Conservation (phyloP, 768 basidiomycete species). For the Rhodotorula graminis region DNA sequence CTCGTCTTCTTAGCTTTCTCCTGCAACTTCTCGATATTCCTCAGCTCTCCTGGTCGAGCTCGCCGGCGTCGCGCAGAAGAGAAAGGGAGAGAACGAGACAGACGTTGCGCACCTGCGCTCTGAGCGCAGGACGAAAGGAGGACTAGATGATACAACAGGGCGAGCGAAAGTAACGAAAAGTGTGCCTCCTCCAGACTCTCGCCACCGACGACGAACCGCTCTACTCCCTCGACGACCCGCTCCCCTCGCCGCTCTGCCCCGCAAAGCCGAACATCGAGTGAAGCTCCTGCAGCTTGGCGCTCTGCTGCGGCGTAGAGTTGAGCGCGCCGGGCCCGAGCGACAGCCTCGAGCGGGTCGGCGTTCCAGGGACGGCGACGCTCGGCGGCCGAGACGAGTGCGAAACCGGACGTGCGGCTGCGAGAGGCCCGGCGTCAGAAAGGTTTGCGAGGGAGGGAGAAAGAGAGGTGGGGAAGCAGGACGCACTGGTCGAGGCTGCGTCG, state of each 20-base stretch:
- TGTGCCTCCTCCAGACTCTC: too few relatives aligned
- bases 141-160: background rate
- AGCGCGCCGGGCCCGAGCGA: background rate
- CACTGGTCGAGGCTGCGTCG: background rate
- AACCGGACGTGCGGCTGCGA: background rate
- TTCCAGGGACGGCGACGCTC: background rate
- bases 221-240: background rate
- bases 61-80: too few relatives aligned
- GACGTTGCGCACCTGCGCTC: background rate
- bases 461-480: too few relatives aligned
- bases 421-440: background rate
- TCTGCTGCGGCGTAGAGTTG: background rate
- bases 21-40: background rate
- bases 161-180: background rate
- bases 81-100: background rate
- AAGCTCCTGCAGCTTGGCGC: background rate
- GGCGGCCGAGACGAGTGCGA: background rate
- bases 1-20: too few relatives aligned
- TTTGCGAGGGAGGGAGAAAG: background rate
- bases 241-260: background rate
- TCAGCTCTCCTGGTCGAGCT: too few relatives aligned
- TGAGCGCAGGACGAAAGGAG: too few relatives aligned
- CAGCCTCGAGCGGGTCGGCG: background rate
- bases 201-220: background rate
- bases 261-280: constrained; percentile 1